Percentiles rank a stretch among this genome's conserved stretches.
phyloP scores from a whole-genome alignment of 306 rosid genomes.

The Cercis canadensis region DNA sequence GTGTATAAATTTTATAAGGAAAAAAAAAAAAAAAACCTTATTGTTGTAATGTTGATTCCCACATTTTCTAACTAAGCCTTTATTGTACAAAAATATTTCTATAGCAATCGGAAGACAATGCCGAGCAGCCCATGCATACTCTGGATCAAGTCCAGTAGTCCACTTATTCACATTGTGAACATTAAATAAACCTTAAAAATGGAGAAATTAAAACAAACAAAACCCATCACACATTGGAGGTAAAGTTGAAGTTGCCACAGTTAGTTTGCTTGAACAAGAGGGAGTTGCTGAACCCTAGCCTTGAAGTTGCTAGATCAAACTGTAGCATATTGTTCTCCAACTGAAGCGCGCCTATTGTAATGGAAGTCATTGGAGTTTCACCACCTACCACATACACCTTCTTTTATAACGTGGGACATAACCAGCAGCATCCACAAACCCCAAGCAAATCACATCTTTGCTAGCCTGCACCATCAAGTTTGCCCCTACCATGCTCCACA shows the following conservation, averaged over 20 bases:
- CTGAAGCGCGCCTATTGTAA: conserved; percentile 48
- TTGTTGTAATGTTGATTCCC: too few relatives aligned
- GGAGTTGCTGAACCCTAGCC: conserved; percentile 47
- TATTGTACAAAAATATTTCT: too few relatives aligned
- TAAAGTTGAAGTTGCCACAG: conserved; percentile 49
- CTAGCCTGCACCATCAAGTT: conserved; percentile 51
- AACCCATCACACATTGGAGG: conserved; percentile 25
- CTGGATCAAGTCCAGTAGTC: too few relatives aligned
- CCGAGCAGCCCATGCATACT: too few relatives aligned
- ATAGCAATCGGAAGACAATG: too few relatives aligned
- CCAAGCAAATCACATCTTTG: conserved; percentile 41
- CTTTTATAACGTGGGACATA: not conserved
- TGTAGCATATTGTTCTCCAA: conserved; percentile 47
- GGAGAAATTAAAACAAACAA: too few relatives aligned
- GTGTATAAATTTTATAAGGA: too few relatives aligned
- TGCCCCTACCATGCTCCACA: conserved; percentile 44
- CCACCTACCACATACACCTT: conserved; percentile 45
- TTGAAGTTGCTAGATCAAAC: conserved; percentile 39
- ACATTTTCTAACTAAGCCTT: too few relatives aligned
- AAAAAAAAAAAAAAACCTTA: too few relatives aligned
- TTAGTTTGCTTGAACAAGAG: conserved; percentile 30
- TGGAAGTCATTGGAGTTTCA: conserved; percentile 24
- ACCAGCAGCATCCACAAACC: conserved; percentile 50
- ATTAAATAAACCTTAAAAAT: too few relatives aligned
- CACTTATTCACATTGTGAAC: too few relatives aligned